Conservation (phyloP, 2,329 filamentous ascomycete genomes). For the Chrysosporium queenslandicum region DNA sequence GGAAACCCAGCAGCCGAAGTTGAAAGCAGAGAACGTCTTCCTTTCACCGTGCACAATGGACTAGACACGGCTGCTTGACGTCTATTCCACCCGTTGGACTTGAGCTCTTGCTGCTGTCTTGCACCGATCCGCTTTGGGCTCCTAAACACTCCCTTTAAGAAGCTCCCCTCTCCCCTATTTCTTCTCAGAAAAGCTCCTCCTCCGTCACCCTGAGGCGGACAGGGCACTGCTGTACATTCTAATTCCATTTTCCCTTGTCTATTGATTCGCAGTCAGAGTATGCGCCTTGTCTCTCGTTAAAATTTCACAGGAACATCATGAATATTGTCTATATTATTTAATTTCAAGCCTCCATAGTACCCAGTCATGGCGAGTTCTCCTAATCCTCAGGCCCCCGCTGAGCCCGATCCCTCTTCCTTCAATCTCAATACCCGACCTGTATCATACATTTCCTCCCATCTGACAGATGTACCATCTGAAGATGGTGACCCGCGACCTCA, state of each 20-base stretch:
- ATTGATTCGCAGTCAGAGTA: not conserved
- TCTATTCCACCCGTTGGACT: not conserved
- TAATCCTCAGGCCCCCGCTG: not conserved
- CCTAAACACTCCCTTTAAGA: not conserved
- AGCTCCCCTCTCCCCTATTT: not conserved
- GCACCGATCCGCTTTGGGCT: not conserved
- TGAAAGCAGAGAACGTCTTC: not conserved
- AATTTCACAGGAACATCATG: constrained; percentile 3
- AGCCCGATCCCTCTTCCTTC: constrained; percentile 2
- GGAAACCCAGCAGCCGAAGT: not conserved
- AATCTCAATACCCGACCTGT: constrained; percentile 25
- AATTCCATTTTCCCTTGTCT: not conserved
- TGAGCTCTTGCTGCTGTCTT: not conserved
- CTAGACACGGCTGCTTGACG: not conserved
- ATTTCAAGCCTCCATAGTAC: not conserved
- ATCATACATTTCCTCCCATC: constrained; percentile 55
- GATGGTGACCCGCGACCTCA: constrained; percentile 41
- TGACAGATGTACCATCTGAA: constrained; percentile 53
- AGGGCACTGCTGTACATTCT: not conserved
- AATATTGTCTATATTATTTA: not conserved
- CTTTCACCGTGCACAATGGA: not conserved
- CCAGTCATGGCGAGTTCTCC: constrained; percentile 12
- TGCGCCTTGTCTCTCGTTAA: not conserved
- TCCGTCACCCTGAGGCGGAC: not conserved
- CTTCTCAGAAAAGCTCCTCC: not conserved